Percentiles rank a stretch among this genome's conserved stretches.
These are phyloP conservation scores for Candida corydali DNA, from an alignment of 805 yeast species.

Conservation along the genomic window DNA sequence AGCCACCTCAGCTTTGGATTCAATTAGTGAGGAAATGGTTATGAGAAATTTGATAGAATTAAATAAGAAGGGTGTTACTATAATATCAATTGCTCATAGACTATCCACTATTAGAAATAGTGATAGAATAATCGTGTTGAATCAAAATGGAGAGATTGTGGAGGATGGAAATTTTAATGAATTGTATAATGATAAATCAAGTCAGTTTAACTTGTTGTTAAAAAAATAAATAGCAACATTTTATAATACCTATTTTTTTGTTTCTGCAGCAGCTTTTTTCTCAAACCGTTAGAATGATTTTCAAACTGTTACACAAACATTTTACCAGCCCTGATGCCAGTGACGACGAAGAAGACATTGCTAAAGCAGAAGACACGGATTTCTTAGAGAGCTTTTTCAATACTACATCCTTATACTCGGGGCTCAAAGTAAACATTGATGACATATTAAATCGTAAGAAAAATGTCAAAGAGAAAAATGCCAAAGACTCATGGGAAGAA, in stretches of 20 bases:
- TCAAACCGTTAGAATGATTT: no score
- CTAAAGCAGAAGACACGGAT: slow-evolving; percentile 19
- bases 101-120: slow-evolving; percentile 83
- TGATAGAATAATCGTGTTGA: slow-evolving; percentile 72
- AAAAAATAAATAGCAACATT: slow-evolving; percentile 12
- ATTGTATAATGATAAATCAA: slow-evolving; percentile 22
- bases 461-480: neutral
- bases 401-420: slow-evolving; percentile 27
- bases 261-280: no score
- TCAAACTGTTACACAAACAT: slow-evolving; percentile 1
- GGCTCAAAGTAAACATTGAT: slow-evolving; percentile 11
- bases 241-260: neutral
- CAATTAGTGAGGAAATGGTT: slow-evolving; percentile 82
- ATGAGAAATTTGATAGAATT: slow-evolving; percentile 64
- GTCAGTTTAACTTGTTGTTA: slow-evolving; percentile 34
- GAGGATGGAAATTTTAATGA: slow-evolving; percentile 45
- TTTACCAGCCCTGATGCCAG: neutral
- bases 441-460: slow-evolving; percentile 2
- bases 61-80: slow-evolving; percentile 52
- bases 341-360: slow-evolving; percentile 27
- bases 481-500: slow-evolving; percentile 1
- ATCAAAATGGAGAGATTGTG: slow-evolving; percentile 54
- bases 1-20: slow-evolving; percentile 91
- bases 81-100: slow-evolving; percentile 89
- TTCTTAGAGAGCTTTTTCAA: slow-evolving; percentile 26